Conservation (phyloP, 352 stramenopile genomes). For the Paralagenidium karlingii region DNA sequence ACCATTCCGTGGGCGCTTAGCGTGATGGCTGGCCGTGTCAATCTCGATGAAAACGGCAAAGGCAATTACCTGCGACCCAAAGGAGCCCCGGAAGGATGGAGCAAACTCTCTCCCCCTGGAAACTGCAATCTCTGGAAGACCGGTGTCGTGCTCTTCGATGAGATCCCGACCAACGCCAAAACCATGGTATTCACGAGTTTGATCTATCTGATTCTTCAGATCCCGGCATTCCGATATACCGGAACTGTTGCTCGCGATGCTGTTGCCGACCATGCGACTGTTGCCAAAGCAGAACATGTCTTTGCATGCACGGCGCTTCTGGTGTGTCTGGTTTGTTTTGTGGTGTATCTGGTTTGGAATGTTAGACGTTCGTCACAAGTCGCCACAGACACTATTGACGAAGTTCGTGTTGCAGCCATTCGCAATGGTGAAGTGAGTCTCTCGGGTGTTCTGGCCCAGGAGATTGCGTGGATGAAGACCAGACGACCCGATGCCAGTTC, state of each 20-base stretch:
- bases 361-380: constrained; percentile 55
- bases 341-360: constrained; percentile 89
- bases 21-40: constrained; percentile 89
- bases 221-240: constrained; percentile 86
- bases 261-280: constrained; percentile 38
- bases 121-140: constrained; percentile 52
- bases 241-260: constrained; percentile 42
- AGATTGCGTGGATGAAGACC: constrained; percentile 61
- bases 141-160: constrained; percentile 69
- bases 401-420: constrained; percentile 61
- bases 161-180: constrained; percentile 81
- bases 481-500: constrained; percentile 19
- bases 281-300: constrained; percentile 78
- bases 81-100: constrained; percentile 54
- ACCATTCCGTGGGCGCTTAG: constrained; percentile 96
- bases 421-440: constrained; percentile 60
- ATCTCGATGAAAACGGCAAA: constrained; percentile 82
- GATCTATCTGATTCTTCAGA: constrained; percentile 94
- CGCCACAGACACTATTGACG: constrained; percentile 47
- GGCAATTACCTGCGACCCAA: constrained; percentile 80
- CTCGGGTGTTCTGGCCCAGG: constrained; percentile 60
- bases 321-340: constrained; percentile 83
- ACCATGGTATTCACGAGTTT: constrained; percentile 89
- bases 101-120: constrained; percentile 72
- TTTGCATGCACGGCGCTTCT: constrained; percentile 85